Base-by-base conservation (phyloP, 2,329 filamentous ascomycete species). In the Akanthomyces dipterigenus region DNA sequence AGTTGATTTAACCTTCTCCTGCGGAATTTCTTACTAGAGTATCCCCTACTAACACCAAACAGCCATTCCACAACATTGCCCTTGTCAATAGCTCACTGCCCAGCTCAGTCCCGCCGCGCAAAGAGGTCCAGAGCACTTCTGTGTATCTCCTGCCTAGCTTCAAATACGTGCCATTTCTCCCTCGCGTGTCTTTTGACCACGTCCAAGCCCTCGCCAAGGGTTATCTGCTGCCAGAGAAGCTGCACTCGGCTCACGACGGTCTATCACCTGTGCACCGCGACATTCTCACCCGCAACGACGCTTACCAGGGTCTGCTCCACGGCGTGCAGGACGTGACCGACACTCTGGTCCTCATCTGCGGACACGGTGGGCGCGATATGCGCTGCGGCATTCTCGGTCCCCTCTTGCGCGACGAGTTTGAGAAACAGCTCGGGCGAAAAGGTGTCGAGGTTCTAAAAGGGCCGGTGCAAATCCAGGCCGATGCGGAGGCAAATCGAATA, bases 61-160 rank as follows among this genome's bases (percentile, higher is more conserved):
- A 96, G 90, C 91, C 92, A 38, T 96, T 89, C 72, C 89, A 93
- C 74, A 90, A 93, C 71, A 76, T 96, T 62, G 83, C 91, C 28
- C 78, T 93, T 61, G 85, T 90, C 24, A 90, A 90, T 68, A 83
- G 88, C 14, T 96, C 91, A 0, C 88, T 96, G 67, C 78, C 82
- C 11, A 83, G 88, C 36, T 81, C 80, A 8, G 70, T 74, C n/a
- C 76, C 76, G 2, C 73, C 73, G 38, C 74, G 78, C 28, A 70
- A 65, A 16, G 71, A 78, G 20, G 72, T 81, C 60, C 80, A 81
- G 71, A 82, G 73, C 22, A 82, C 82, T 0, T 91, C 88, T 1
- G 89, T 83, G 1, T 89, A 93, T 69, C 80, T 96, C 22, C 84
- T 96, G 36, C 93, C 93, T 2, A 87, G 85, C 71, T 96, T 96